Percentiles rank a stretch among this genome's conserved stretches.
Evolutionary conservation across 352 stramenopile species (phyloP).

Genomic region (Phytopythium boreale): DNA sequence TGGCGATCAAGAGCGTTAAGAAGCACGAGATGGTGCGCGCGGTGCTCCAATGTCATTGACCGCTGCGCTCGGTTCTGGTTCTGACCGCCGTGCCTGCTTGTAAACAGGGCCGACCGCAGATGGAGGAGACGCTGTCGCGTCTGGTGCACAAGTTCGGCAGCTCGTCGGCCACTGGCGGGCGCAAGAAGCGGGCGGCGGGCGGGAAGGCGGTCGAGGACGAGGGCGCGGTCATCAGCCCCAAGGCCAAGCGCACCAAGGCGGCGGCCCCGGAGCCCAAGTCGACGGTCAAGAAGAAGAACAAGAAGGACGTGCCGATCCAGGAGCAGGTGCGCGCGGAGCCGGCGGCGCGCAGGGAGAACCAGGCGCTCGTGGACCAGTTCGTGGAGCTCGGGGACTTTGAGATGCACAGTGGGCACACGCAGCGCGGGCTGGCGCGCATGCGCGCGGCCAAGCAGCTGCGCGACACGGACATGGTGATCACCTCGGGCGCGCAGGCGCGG

Average conservation of each 20-base stretch:
- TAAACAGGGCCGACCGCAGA: constrained; percentile 22
- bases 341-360: constrained; percentile 41
- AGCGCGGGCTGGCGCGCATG: constrained; percentile 52
- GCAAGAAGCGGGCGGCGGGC: constrained; percentile 14
- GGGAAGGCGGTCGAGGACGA: constrained; percentile 6
- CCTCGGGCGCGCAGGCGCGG: constrained; percentile 50
- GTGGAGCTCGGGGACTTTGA: constrained; percentile 60
- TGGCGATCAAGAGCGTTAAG: constrained; percentile 28
- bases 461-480: constrained; percentile 39
- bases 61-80: neutral
- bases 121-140: constrained; percentile 38
- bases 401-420: constrained; percentile 34
- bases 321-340: constrained; percentile 39
- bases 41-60: neutral
- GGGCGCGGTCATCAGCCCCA: constrained; percentile 14
- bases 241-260: constrained; percentile 6
- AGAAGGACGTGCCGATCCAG: constrained; percentile 33
- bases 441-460: constrained; percentile 59
- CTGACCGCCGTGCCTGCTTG: neutral
- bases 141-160: constrained; percentile 31
- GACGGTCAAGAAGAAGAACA: constrained; percentile 17
- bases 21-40: constrained; percentile 38
- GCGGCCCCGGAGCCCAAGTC: neutral
- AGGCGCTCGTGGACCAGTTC: constrained; percentile 56
- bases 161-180: constrained; percentile 19